Evolutionary conservation across 78 protist genomes (phyloP).

Genomic region (Andalucia godoyi): DNA sequence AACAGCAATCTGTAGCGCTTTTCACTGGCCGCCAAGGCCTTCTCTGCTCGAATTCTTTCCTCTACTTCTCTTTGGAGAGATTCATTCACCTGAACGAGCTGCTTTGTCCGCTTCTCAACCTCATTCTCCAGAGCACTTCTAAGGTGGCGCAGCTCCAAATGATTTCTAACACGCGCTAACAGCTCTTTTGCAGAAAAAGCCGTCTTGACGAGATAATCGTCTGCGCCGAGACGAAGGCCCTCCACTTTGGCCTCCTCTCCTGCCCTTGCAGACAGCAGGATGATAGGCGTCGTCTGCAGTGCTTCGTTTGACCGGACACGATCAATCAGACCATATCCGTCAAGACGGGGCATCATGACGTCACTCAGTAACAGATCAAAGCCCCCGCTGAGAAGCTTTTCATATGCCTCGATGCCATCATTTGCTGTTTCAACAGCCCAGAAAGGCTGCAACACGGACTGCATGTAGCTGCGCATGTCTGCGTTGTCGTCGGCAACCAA

Average conservation of each 20-base stretch:
- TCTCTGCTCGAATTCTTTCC: too few species aligned
- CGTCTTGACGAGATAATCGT: constrained; percentile 41
- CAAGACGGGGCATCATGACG: constrained; percentile 50
- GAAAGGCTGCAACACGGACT: not conserved
- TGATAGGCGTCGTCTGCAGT: constrained; percentile 16
- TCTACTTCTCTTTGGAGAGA: too few species aligned
- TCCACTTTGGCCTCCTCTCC: constrained; percentile 30
- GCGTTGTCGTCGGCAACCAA: constrained; percentile 39
- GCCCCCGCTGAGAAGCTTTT: too few species aligned
- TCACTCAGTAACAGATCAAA: constrained; percentile 40
- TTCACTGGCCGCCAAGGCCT: too few species aligned
- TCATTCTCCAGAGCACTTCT: too few species aligned
- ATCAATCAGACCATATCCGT: constrained; percentile 35
- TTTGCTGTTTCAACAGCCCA: constrained; percentile 20
- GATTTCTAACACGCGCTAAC: constrained; percentile 14
- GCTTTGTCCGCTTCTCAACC: too few species aligned
- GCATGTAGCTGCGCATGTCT: constrained; percentile 30
- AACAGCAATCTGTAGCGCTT: too few species aligned
- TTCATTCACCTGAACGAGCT: too few species aligned
- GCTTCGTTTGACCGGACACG: constrained; percentile 12
- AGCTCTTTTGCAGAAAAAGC: constrained; percentile 26
- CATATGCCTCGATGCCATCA: constrained; percentile 30
- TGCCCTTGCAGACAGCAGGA: constrained; percentile 39
- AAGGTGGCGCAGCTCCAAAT: constrained; percentile 29
- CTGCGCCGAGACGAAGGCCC: constrained; percentile 21